Conservation (phyloP, 352 stramenopile genomes). For the Phytophthora boehmeriae region DNA sequence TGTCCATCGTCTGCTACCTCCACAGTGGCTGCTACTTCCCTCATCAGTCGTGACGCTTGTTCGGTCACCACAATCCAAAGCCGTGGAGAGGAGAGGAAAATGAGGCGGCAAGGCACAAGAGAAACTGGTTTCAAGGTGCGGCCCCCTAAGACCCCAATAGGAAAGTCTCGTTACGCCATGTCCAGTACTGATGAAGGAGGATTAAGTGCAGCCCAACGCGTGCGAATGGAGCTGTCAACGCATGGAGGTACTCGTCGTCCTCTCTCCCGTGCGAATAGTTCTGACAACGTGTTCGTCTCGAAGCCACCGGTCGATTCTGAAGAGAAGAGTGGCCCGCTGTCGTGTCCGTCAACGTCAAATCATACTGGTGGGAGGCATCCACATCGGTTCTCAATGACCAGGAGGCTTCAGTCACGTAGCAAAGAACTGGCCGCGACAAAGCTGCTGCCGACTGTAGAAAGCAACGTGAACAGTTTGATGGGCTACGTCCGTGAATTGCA, state of each 20-base stretch:
- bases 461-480: constrained; percentile 71
- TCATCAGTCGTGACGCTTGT: too few relatives aligned
- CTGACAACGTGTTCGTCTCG: constrained; percentile 35
- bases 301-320: constrained; percentile 38
- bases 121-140: constrained; percentile 25
- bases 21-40: too few relatives aligned
- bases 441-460: constrained; percentile 54
- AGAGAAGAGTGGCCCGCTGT: constrained; percentile 44
- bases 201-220: constrained; percentile 63
- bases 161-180: constrained; percentile 33
- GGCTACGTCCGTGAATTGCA: constrained; percentile 80
- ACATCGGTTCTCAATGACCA: constrained; percentile 35
- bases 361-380: constrained; percentile 30
- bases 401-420: constrained; percentile 30
- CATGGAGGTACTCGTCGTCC: constrained; percentile 34
- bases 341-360: constrained; percentile 44
- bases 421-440: constrained; percentile 58
- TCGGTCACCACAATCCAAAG: too few relatives aligned
- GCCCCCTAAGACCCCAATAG: constrained; percentile 61
- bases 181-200: constrained; percentile 31
- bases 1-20: constrained; percentile 23
- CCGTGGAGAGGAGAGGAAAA: not conserved
- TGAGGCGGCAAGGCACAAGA: constrained; percentile 5
- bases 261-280: constrained; percentile 35
- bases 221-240: constrained; percentile 57